phyloP scores from a whole-genome alignment of 352 stramenopile species.

The Sclerospora graminicola region DNA sequence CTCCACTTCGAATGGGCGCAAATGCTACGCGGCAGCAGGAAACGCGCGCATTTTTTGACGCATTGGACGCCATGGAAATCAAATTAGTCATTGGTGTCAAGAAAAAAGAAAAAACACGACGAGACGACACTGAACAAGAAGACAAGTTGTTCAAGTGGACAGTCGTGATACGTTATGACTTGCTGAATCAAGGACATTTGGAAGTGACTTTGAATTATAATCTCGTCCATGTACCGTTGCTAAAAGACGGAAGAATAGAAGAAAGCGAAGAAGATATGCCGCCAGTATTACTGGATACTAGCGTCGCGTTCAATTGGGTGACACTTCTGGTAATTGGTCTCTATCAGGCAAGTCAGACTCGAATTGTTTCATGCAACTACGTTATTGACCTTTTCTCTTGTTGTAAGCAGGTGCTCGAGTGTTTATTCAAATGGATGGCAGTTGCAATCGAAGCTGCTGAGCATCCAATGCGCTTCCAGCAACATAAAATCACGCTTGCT shows the following conservation, averaged over 20 bases:
- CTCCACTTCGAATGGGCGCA: no score
- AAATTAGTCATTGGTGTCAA: constrained; percentile 41
- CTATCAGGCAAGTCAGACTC: constrained; percentile 31
- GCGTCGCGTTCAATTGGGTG: constrained; percentile 31
- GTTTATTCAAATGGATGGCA: constrained; percentile 32
- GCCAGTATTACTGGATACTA: constrained; percentile 34
- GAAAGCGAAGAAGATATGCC: constrained; percentile 23
- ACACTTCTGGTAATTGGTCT: constrained; percentile 28
- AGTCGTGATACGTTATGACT: constrained; percentile 51
- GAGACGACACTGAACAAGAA: neutral
- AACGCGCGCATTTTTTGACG: no score
- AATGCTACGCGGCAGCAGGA: no score
- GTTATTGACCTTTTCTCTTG: no score
- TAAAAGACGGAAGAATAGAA: neutral
- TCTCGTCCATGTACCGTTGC: constrained; percentile 5
- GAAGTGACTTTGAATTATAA: constrained; percentile 53
- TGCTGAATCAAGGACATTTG: constrained; percentile 61
- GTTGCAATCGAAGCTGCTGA: constrained; percentile 10
- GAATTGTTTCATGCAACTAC: neutral
- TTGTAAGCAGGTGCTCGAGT: constrained; percentile 24
- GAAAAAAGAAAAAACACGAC: constrained; percentile 11
- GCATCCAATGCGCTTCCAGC: neutral
- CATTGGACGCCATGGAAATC: constrained; percentile 52
- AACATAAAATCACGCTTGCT: constrained; percentile 7
- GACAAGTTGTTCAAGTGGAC: constrained; percentile 45